Evolutionary conservation across 148 eudicot genomes (phyloP).

Genomic region (Rhododendron simsii): DNA sequence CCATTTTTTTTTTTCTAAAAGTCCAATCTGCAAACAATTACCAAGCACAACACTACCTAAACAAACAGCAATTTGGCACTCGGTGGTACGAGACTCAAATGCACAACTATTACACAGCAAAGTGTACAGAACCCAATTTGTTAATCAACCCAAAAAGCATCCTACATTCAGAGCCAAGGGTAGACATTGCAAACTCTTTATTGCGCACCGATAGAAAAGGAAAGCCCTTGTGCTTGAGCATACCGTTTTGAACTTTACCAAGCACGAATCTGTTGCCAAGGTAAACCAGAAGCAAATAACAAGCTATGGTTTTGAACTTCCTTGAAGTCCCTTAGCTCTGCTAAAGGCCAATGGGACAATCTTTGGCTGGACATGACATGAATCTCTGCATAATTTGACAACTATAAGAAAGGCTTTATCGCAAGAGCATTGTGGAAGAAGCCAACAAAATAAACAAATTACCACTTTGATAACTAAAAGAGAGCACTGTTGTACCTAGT

Average conservation of each 20-base stretch:
- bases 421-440: constrained; percentile 33
- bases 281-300: constrained; percentile 30
- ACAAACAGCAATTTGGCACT: constrained; percentile 21
- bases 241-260: constrained; percentile 18
- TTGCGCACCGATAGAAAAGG: constrained; percentile 21
- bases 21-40: constrained; percentile 14
- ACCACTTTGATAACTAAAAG: neutral
- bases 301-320: constrained; percentile 32
- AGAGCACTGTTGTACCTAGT: neutral
- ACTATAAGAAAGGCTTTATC: constrained; percentile 25
- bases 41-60: constrained; percentile 22
- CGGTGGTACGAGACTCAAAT: constrained; percentile 9
- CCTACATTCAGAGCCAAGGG: constrained; percentile 21
- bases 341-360: constrained; percentile 23
- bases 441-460: neutral
- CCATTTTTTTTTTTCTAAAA: constrained; percentile 36
- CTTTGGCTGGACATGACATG: constrained; percentile 8
- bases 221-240: constrained; percentile 31
- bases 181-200: constrained; percentile 26
- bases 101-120: constrained; percentile 11
- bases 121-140: constrained; percentile 1
- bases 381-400: constrained; percentile 22
- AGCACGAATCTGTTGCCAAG: constrained; percentile 21
- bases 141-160: constrained; percentile 11
- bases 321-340: constrained; percentile 29